Evolutionary conservation across 495 filamentous ascomycete species (phyloP), one percentile per base, ranked within the genome.

Genomic region (Antarctomyces pellizariae): DNA sequence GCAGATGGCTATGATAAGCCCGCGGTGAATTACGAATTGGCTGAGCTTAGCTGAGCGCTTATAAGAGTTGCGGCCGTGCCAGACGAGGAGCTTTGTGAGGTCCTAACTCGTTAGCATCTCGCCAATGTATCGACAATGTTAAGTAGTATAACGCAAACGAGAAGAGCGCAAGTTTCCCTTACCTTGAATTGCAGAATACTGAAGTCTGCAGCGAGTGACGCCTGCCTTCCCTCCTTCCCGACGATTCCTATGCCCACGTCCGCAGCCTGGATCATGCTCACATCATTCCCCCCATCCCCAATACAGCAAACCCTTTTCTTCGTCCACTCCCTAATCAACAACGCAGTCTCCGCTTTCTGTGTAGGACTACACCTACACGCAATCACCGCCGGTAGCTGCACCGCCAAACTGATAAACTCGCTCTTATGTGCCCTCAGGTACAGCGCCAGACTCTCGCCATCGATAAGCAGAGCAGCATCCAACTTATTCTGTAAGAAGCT

Each of bases 181-280:
- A n/a, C n/a, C n/a, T n/a, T n/a, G 53, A 99, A 99, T 40, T 90
- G 79, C 27, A 75, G 71, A 43, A 95, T 84, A 23, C 73, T 82
- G 49, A 99, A 95, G 42, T 99, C 89, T 2, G 89, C 89, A 0
- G 89, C 89, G 2, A 99, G 64, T 33, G 69, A 78, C 12, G 89
- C 89, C 50, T 99, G 89, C 8, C 77, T 69, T 10, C 89, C 89
- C 50, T 99, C 89, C 50, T 95, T 95, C 23, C 89, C 89, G 6
- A 93, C 89, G 34, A 99, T 95, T 17, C 89, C 89, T 31, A 99
- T 80, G 21, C 89, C 89, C 1, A 99, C 80, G 39, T 95, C 89
- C 1, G 89, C 89, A 4, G 86, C 83, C 52, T 92, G 84, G 38
- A 99, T 99, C 89, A 99, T 99, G 27, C 73, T 82, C 16, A 99